Conservation (phyloP, 192 early-diverging fungal species). For the Chytriomyces sp. region DNA sequence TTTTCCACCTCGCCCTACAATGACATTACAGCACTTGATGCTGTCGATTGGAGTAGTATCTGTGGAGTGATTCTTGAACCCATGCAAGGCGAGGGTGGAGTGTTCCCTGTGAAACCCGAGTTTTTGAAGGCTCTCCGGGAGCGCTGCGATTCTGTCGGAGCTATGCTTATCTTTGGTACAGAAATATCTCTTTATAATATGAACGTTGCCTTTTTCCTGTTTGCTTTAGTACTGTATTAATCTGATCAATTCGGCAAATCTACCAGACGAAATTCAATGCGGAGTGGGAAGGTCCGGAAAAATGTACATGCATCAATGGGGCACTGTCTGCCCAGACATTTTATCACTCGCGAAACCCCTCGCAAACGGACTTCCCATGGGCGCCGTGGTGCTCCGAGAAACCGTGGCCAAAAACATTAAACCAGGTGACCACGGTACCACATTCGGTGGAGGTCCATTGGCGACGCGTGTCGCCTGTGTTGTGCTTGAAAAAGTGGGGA, state of each 20-base stretch:
- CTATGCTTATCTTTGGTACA: constrained; percentile 87
- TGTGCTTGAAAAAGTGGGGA: constrained; percentile 73
- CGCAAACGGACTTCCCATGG: constrained; percentile 95
- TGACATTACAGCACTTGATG: constrained; percentile 69
- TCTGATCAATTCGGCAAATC: not conserved
- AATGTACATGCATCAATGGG: constrained; percentile 73
- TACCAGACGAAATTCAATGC: constrained; percentile 61
- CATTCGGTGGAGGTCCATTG: constrained; percentile 95
- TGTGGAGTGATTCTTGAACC: constrained; percentile 96
- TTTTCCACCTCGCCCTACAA: constrained; percentile 77
- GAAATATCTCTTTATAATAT: constrained; percentile 34
- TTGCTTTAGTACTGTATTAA: not conserved
- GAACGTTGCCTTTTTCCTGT: not conserved
- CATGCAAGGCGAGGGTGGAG: constrained; percentile 95
- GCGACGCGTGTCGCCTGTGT: constrained; percentile 82
- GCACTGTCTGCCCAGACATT: constrained; percentile 82
- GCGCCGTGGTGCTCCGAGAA: constrained; percentile 81
- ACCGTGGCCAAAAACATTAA: constrained; percentile 82
- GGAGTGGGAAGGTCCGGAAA: constrained; percentile 89
- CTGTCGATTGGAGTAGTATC: constrained; percentile 63
- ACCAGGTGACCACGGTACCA: constrained; percentile 95
- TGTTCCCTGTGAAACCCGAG: constrained; percentile 71
- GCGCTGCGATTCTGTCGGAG: constrained; percentile 82
- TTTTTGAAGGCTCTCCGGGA: constrained; percentile 80
- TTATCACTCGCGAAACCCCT: constrained; percentile 96